phyloP scores from a whole-genome alignment of 148 eudicot species.

The Fallopia convolvulus region DNA sequence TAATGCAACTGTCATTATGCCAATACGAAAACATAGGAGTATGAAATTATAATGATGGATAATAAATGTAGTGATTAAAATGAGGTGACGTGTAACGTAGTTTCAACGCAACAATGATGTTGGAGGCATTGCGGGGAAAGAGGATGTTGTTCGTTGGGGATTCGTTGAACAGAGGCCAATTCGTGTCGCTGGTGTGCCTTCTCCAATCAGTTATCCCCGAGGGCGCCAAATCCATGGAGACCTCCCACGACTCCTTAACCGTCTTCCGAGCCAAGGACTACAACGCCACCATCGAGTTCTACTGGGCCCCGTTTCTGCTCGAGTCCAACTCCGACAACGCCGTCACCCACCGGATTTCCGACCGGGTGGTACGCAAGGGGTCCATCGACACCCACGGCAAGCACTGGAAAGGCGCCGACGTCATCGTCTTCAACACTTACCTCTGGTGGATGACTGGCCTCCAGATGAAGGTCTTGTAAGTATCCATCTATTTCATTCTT shows the following conservation, averaged over 20 bases:
- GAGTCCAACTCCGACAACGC: constrained; percentile 89
- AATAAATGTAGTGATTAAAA: too few relatives aligned
- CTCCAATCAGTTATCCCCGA: constrained; percentile 66
- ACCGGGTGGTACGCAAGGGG: constrained; percentile 73
- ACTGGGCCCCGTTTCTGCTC: constrained; percentile 94
- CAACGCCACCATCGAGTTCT: constrained; percentile 85
- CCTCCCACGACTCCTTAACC: constrained; percentile 44
- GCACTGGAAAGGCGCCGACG: constrained; percentile 91
- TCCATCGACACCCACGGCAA: constrained; percentile 78
- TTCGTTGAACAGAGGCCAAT: constrained; percentile 83
- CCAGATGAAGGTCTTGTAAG: constrained; percentile 70
- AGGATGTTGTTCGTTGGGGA: constrained; percentile 91
- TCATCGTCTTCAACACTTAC: constrained; percentile 84
- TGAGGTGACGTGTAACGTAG: constrained; percentile 29
- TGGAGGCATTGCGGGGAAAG: constrained; percentile 75
- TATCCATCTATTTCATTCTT: background rate
- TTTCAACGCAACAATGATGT: constrained; percentile 80
- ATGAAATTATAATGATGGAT: too few relatives aligned
- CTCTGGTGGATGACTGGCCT: constrained; percentile 98
- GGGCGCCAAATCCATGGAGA: constrained; percentile 57
- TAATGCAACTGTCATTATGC: too few relatives aligned
- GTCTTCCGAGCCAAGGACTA: constrained; percentile 78
- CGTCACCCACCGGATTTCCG: constrained; percentile 45
- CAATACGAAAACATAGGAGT: too few relatives aligned
- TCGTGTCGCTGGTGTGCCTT: constrained; percentile 74